Evolutionary conservation across 2,329 filamentous ascomycete species (phyloP).

Genomic region (Parastagonospora avenae): DNA sequence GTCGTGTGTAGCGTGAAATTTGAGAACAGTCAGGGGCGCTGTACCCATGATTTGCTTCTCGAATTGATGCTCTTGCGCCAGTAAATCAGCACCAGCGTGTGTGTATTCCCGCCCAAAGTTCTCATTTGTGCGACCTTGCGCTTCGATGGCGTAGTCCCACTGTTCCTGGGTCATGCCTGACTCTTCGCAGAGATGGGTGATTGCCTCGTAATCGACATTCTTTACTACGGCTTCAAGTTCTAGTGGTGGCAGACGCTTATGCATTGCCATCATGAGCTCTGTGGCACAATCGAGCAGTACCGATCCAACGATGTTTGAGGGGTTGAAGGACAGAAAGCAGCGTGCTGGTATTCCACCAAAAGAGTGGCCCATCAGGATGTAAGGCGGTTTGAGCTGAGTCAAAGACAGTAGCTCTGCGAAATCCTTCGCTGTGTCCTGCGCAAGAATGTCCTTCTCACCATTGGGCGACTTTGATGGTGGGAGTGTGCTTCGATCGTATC

Average conservation of each 20-base stretch:
- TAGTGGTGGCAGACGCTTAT: constrained; percentile 4
- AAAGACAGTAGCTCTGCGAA: constrained; percentile 3
- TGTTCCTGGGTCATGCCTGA: constrained; percentile 10
- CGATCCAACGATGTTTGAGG: background rate
- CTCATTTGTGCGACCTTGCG: background rate
- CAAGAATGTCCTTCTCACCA: constrained; percentile 1
- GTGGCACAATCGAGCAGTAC: constrained; percentile 9
- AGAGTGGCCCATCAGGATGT: constrained; percentile 10
- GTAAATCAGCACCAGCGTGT: constrained; percentile 6
- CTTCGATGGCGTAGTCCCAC: constrained; percentile 5
- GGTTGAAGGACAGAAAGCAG: constrained; percentile 3
- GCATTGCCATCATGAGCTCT: constrained; percentile 13
- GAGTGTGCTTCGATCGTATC: constrained; percentile 12
- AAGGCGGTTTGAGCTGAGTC: constrained; percentile 8
- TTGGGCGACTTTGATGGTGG: background rate
- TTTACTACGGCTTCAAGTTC: constrained; percentile 1
- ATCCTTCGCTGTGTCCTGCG: constrained; percentile 8
- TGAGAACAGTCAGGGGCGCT: constrained; percentile 8
- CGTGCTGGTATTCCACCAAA: constrained; percentile 13
- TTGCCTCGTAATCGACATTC: constrained; percentile 8
- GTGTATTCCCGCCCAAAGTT: constrained; percentile 3
- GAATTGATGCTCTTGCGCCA: constrained; percentile 6
- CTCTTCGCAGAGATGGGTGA: constrained; percentile 9
- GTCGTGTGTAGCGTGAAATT: constrained; percentile 2
- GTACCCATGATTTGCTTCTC: constrained; percentile 2